Percentiles rank a stretch among this genome's conserved stretches.
Conservation (phyloP, 164 flowering plant genomes). For the Umbellularia californica region DNA sequence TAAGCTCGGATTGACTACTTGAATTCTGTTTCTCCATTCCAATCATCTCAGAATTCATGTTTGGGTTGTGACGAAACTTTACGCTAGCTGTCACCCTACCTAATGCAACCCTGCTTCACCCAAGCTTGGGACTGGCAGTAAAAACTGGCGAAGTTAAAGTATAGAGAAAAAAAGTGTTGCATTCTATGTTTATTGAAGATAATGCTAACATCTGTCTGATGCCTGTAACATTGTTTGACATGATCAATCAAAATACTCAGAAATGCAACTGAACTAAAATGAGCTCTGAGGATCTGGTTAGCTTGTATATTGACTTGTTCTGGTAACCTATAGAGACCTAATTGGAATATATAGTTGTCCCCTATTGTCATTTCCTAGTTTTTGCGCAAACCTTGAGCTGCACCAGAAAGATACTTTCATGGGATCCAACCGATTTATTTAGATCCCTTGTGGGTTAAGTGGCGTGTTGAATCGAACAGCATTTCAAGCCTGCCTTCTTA, state of each 20-base stretch:
- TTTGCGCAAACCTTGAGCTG: background rate
- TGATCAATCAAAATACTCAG: background rate
- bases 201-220: too few relatives aligned
- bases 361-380: background rate
- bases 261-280: too few relatives aligned
- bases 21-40: too few relatives aligned
- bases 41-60: too few relatives aligned
- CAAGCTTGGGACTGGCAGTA: too few relatives aligned
- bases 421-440: background rate
- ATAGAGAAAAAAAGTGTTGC: too few relatives aligned
- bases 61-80: too few relatives aligned
- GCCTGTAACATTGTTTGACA: background rate
- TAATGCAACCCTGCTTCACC: too few relatives aligned
- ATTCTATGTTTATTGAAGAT: too few relatives aligned
- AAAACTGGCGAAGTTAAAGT: too few relatives aligned
- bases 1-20: too few relatives aligned
- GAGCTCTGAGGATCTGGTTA: background rate
- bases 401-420: background rate
- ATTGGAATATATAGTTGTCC: background rate
- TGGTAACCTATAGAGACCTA: background rate
- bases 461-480: background rate
- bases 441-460: background rate
- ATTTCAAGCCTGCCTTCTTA: background rate
- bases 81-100: too few relatives aligned
- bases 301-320: background rate